Evolutionary conservation across 2,329 filamentous ascomycete genomes (phyloP).

Genomic region (Gliomastix tumulicola): DNA sequence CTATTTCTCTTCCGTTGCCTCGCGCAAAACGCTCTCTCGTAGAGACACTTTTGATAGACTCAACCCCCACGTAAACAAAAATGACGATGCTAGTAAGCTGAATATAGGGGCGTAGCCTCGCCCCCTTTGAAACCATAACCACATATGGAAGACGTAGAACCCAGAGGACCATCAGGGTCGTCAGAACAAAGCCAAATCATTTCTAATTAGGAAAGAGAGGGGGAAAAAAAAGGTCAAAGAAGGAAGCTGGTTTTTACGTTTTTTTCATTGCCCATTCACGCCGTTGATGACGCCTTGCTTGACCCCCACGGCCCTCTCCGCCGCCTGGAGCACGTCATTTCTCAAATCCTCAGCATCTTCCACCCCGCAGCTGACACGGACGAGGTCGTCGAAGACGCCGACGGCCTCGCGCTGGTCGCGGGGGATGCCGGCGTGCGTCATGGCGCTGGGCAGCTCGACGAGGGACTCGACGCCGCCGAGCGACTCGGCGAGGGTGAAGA

Average conservation of each 20-base stretch:
- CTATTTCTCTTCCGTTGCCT: too few relatives aligned
- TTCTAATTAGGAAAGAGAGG: slow-evolving; percentile 1
- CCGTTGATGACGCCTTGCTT: slow-evolving; percentile 15
- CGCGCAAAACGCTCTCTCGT: too few relatives aligned
- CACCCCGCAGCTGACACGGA: slow-evolving; percentile 87
- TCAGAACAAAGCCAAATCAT: too few relatives aligned
- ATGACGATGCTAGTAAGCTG: too few relatives aligned
- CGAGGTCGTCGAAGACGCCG: slow-evolving; percentile 90
- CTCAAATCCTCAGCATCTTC: slow-evolving; percentile 84
- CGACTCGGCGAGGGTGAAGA: slow-evolving; percentile 91
- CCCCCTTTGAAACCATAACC: too few relatives aligned
- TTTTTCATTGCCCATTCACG: slow-evolving; percentile 15
- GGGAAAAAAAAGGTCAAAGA: slow-evolving; percentile 4
- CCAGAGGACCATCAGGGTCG: too few relatives aligned
- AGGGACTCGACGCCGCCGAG: slow-evolving; percentile 89
- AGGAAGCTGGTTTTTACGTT: slow-evolving; percentile 1
- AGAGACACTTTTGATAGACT: too few relatives aligned
- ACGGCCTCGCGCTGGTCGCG: slow-evolving; percentile 83
- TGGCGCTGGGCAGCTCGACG: slow-evolving; percentile 85
- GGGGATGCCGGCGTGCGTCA: slow-evolving; percentile 97
- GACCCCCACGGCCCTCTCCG: slow-evolving; percentile 66
- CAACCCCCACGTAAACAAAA: too few relatives aligned
- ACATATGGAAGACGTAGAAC: too few relatives aligned
- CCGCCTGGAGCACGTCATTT: slow-evolving; percentile 72
- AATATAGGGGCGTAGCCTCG: too few relatives aligned